Evolutionary conservation across 768 basidiomycete species (phyloP).

Genomic region (Mycena pura): DNA sequence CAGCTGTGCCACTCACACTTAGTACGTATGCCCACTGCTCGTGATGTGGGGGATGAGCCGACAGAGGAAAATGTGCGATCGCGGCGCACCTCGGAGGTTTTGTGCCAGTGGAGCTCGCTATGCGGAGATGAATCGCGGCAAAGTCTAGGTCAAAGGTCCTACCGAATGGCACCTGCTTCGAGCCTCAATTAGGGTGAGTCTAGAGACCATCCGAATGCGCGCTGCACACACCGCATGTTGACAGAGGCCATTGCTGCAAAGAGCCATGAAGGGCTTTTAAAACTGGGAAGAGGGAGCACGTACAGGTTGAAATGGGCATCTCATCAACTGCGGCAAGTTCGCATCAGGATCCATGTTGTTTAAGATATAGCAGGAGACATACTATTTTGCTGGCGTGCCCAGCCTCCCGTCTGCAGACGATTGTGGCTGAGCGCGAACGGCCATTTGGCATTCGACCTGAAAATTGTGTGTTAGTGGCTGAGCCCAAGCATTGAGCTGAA

Average conservation of each 20-base stretch:
- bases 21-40: constrained; percentile 64
- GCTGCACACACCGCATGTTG: constrained; percentile 47
- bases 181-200: constrained; percentile 25
- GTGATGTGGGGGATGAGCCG: constrained; percentile 29
- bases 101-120: constrained; percentile 64
- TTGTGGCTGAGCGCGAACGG: constrained; percentile 62
- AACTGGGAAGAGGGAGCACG: constrained; percentile 30
- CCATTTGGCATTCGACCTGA: constrained; percentile 58
- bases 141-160: too few relatives aligned
- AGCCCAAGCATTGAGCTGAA: not conserved
- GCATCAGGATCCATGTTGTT: not conserved
- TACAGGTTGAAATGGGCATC: constrained; percentile 59
- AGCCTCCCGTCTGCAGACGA: constrained; percentile 63
- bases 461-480: not conserved
- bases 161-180: constrained; percentile 57
- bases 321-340: constrained; percentile 41
- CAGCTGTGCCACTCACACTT: constrained; percentile 1
- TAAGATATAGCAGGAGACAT: constrained; percentile 20
- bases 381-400: constrained; percentile 65
- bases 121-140: not conserved
- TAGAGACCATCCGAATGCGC: not conserved
- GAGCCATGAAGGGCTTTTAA: not conserved
- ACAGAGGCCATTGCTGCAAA: constrained; percentile 50
- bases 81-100: constrained; percentile 48
- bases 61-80: not conserved